Conservation (phyloP, 805 yeast species). For the Lachancea thermotolerans region DNA sequence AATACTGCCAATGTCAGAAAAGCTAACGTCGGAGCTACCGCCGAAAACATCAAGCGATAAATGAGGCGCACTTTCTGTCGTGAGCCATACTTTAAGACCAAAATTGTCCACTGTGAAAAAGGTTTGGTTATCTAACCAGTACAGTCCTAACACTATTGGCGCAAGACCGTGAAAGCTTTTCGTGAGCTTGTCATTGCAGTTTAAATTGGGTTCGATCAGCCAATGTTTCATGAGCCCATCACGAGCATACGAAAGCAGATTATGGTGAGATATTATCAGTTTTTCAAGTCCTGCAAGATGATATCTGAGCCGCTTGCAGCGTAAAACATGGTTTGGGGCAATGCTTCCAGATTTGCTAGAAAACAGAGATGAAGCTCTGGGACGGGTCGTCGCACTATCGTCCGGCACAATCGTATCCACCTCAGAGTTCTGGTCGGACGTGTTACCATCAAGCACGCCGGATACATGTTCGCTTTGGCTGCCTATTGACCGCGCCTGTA, state of each 20-base stretch:
- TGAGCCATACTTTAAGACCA: slow-evolving; percentile 19
- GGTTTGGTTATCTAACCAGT: slow-evolving; percentile 20
- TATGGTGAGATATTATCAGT: slow-evolving; percentile 6
- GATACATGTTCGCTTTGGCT: not conserved
- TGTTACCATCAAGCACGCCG: not conserved
- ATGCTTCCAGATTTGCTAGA: slow-evolving; percentile 4
- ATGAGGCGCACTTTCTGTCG: slow-evolving; percentile 10
- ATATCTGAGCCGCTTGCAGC: slow-evolving; percentile 7
- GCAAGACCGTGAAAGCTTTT: slow-evolving; percentile 14
- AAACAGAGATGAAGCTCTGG: slow-evolving; percentile 10
- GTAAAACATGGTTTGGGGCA: not conserved
- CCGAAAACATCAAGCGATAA: slow-evolving; percentile 12
- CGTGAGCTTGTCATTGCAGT: slow-evolving; percentile 11
- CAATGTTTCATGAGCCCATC: slow-evolving; percentile 11
- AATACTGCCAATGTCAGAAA: slow-evolving; percentile 14
- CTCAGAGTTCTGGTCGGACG: slow-evolving; percentile 2
- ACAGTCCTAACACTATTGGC: slow-evolving; percentile 15
- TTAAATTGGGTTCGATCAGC: slow-evolving; percentile 12
- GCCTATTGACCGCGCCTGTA: not conserved
- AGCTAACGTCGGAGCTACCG: slow-evolving; percentile 4
- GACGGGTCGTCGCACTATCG: not conserved
- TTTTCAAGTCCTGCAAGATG: slow-evolving; percentile 8
- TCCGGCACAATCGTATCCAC: slow-evolving; percentile 5
- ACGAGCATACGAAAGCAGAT: slow-evolving; percentile 9
- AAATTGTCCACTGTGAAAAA: slow-evolving; percentile 17